phyloP scores from a whole-genome alignment of 2,329 filamentous ascomycete species.

The Graphilbum fragrans region DNA sequence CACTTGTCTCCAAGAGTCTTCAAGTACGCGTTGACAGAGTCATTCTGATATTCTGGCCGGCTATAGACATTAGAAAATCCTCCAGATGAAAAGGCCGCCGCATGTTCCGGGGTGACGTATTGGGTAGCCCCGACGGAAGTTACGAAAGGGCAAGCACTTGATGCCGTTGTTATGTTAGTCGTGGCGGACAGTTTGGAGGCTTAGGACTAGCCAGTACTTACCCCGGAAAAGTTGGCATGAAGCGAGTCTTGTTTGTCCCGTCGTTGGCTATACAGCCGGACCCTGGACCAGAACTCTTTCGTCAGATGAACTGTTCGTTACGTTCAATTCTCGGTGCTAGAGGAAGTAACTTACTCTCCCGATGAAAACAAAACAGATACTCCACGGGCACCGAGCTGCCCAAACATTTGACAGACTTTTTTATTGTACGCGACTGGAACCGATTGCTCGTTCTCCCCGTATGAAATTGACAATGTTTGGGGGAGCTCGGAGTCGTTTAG shows the following conservation, averaged over 20 bases:
- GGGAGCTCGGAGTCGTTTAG: slow-evolving; percentile 32
- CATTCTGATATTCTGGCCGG: slow-evolving; percentile 30
- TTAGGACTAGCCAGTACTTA: neutral
- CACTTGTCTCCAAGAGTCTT: slow-evolving; percentile 19
- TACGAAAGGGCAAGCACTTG: slow-evolving; percentile 48
- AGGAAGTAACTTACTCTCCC: slow-evolving; percentile 26
- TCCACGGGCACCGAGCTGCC: slow-evolving; percentile 38
- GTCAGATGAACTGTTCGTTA: no score
- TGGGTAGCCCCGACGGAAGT: slow-evolving; percentile 51
- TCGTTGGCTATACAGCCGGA: slow-evolving; percentile 48
- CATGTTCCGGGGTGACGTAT: slow-evolving; percentile 23
- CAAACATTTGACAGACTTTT: slow-evolving; percentile 40
- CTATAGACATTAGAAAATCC: slow-evolving; percentile 40
- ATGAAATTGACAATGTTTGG: slow-evolving; percentile 46
- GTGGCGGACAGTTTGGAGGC: neutral
- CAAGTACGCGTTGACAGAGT: slow-evolving; percentile 26
- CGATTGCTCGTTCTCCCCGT: slow-evolving; percentile 43
- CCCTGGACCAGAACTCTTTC: slow-evolving; percentile 15
- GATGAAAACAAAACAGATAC: slow-evolving; percentile 36
- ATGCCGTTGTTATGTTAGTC: neutral
- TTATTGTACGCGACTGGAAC: slow-evolving; percentile 38
- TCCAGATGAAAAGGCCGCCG: slow-evolving; percentile 31
- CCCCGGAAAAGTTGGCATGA: slow-evolving; percentile 50
- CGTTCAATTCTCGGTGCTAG: neutral
- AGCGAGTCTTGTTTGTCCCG: slow-evolving; percentile 40